These are phyloP conservation scores for Didymella arachidicola DNA, from an alignment of 2,329 filamentous ascomycete species.

Conservation along the genomic window DNA sequence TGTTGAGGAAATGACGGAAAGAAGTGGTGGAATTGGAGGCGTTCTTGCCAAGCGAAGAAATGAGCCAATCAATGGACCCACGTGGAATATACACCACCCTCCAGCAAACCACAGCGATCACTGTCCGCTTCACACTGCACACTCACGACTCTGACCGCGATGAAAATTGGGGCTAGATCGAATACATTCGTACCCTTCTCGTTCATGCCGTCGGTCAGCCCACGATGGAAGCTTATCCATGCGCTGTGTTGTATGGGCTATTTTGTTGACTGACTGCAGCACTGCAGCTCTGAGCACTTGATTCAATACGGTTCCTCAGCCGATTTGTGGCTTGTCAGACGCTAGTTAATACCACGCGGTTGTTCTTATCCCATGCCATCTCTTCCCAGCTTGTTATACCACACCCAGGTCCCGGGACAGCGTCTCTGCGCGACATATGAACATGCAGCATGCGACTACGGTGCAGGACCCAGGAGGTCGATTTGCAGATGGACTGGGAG, in stretches of 20 bases:
- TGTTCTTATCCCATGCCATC: slow-evolving; percentile 7
- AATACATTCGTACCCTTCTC: background rate
- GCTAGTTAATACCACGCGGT: slow-evolving; percentile 3
- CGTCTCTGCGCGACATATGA: slow-evolving; percentile 2
- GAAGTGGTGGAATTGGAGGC: slow-evolving; percentile 9
- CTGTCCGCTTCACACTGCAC: slow-evolving; percentile 1
- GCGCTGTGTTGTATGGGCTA: background rate
- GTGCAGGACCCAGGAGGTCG: background rate
- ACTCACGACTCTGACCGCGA: background rate
- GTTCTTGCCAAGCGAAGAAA: slow-evolving; percentile 6
- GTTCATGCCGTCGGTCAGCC: slow-evolving; percentile 7
- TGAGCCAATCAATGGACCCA: slow-evolving; percentile 14
- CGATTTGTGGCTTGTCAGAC: slow-evolving; percentile 9
- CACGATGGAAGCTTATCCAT: slow-evolving; percentile 2
- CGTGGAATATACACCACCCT: slow-evolving; percentile 5
- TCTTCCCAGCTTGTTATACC: slow-evolving; percentile 4
- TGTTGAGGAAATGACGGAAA: background rate
- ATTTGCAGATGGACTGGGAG: slow-evolving; percentile 13
- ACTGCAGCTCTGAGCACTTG: background rate
- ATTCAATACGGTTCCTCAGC: slow-evolving; percentile 4
- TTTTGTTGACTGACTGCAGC: slow-evolving; percentile 3
- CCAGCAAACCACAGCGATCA: slow-evolving; percentile 8
- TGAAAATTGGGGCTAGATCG: background rate
- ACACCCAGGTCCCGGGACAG: slow-evolving; percentile 3
- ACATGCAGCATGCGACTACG: slow-evolving; percentile 11